Evolutionary conservation across 352 stramenopile genomes (phyloP), one percentile per base, ranked within the genome.

Genomic region (Pythium dissotocum): DNA sequence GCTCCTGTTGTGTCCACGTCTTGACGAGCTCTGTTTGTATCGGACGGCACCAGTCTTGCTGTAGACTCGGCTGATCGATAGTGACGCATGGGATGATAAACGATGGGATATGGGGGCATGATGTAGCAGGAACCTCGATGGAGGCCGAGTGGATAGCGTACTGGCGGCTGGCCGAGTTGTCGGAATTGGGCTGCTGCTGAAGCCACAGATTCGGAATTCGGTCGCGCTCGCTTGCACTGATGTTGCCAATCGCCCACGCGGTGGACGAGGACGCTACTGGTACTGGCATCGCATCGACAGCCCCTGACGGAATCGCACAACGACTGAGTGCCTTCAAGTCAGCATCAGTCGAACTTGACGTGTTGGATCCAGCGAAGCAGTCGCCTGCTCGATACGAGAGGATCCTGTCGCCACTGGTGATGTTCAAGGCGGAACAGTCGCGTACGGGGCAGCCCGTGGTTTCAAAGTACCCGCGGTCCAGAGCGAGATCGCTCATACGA

Each of bases 21-120:
- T 52, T 48, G 7, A 80, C 59, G 38, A 78, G 58, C 12, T 59
- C 24, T 52, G 64, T 67, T 6, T 70, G 64, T 10, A 61, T 38
- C 3, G 74, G 71, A 4, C 74, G 71, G 13, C 71, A 78, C 74
- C 74, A 80, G 26, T 76, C 74, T 32, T 61, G 56, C 28, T 72
- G 51, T 0, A 65, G 24, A 13, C 32, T 38, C 2, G 58, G 53
- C 28, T 61, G 67, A 38, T 70, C 71, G 21, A 72, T 53, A 1
- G 67, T 38, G 4, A 69, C 33, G 46, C 74, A 80, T 13, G 71
- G 74, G 24, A 77, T 69, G 30, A 65, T 60, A n/a, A 76, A 61
- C 0, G 73, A 69, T 13, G 70, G 67, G 0, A 21, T 33, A 13
- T 14, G 13, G 6, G 67, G 67, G 32, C 73, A 76, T 14, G 69